Conservation (phyloP, 345 rosid species). For the Combretum micranthum region DNA sequence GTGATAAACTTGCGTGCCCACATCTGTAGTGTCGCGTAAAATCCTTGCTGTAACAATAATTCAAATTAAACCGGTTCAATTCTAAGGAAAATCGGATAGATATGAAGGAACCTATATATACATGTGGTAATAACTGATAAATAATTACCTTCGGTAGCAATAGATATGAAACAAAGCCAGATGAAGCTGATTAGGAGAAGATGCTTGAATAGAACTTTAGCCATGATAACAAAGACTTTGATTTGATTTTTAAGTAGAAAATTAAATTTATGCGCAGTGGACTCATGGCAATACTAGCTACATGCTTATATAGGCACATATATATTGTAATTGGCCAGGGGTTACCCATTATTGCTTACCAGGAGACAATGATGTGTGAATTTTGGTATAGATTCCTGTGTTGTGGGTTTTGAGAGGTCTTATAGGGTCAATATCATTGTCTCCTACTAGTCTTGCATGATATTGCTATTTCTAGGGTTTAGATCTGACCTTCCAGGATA, state of each 20-base stretch:
- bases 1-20: not conserved
- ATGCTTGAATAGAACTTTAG: not conserved
- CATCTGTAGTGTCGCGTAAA: not conserved
- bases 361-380: slow-evolving; percentile 5
- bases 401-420: too few relatives aligned
- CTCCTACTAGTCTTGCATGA: slow-evolving; percentile 9
- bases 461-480: slow-evolving; percentile 7
- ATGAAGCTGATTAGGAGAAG: slow-evolving; percentile 9
- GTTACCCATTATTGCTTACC: too few relatives aligned
- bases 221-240: not conserved
- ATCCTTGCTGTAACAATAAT: slow-evolving; percentile 4
- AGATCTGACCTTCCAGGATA: not conserved
- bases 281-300: not conserved
- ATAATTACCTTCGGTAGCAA: slow-evolving; percentile 5
- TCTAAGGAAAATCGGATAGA: not conserved
- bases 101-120: not conserved
- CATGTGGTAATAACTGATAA: not conserved
- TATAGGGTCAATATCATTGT: slow-evolving; percentile 14
- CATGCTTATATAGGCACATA: slow-evolving; percentile 3
- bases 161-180: slow-evolving; percentile 11
- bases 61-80: not conserved
- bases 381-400: not conserved
- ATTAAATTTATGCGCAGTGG: not conserved
- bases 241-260: too few relatives aligned
- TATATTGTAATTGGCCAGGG: not conserved